Percentiles rank a stretch among this genome's conserved stretches.
phyloP scores from a whole-genome alignment of 2,329 filamentous ascomycete genomes.

The Cercospora sp. region DNA sequence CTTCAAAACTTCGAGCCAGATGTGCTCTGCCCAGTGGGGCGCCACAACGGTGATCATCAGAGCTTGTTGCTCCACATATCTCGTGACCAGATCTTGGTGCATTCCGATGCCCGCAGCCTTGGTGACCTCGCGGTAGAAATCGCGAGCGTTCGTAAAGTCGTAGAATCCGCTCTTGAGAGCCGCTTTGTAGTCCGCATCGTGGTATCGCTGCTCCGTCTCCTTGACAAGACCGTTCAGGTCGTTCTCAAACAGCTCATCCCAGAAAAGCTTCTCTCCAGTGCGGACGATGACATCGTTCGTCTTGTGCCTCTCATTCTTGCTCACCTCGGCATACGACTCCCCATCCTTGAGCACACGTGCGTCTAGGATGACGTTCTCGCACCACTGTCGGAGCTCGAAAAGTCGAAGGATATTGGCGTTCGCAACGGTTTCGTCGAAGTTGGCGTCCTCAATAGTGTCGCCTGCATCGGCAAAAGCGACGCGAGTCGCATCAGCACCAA shows the following conservation, averaged over 20 bases:
- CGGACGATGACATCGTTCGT: constrained; percentile 65
- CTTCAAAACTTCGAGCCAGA: constrained; percentile 88
- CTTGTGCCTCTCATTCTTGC: constrained; percentile 48
- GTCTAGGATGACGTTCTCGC: constrained; percentile 77
- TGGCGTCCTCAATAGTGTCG: constrained; percentile 91
- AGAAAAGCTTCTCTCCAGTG: constrained; percentile 73
- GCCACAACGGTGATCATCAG: constrained; percentile 80
- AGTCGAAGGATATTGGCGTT: constrained; percentile 88
- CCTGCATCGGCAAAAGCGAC: constrained; percentile 93
- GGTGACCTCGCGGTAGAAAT: constrained; percentile 85
- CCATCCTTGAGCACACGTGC: constrained; percentile 47
- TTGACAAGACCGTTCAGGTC: constrained; percentile 83
- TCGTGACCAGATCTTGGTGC: constrained; percentile 75
- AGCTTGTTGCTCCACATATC: constrained; percentile 84
- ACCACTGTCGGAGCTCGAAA: constrained; percentile 84
- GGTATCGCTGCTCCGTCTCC: constrained; percentile 77
- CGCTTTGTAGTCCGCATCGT: constrained; percentile 76
- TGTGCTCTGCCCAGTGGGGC: constrained; percentile 91
- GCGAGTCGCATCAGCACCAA: constrained; percentile 87
- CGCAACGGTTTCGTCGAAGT: constrained; percentile 94
- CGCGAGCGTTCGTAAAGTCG: constrained; percentile 83
- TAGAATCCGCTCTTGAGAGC: constrained; percentile 84
- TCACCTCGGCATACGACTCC: constrained; percentile 46
- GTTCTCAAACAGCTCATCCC: constrained; percentile 88
- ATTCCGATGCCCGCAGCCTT: constrained; percentile 77